Percentiles rank a stretch among this genome's conserved stretches.
Conservation (phyloP, 768 basidiomycete genomes). For the Tricholoma sp. region DNA sequence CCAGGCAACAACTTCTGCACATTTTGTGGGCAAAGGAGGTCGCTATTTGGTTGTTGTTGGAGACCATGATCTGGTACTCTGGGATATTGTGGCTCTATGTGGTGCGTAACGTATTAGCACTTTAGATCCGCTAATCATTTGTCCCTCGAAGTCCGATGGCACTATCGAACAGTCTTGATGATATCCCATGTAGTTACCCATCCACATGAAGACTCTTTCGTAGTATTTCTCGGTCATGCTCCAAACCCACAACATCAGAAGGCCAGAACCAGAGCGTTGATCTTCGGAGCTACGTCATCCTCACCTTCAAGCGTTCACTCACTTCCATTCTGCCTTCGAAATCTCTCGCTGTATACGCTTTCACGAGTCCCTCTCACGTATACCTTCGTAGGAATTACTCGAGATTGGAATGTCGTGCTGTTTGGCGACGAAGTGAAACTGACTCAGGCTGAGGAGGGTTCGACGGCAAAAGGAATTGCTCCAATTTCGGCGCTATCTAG, state of each 20-base stretch:
- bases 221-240: constrained; percentile 41
- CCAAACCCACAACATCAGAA: constrained; percentile 21
- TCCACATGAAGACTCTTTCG: constrained; percentile 52
- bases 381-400: constrained; percentile 66
- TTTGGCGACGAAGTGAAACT: constrained; percentile 55
- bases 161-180: constrained; percentile 29
- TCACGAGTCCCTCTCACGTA: constrained; percentile 32
- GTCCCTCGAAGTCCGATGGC: constrained; percentile 51
- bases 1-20: constrained; percentile 34
- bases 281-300: constrained; percentile 45
- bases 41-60: constrained; percentile 61
- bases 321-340: constrained; percentile 63
- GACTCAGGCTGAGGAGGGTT: constrained; percentile 37
- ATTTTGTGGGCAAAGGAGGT: constrained; percentile 70
- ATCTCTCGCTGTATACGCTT: constrained; percentile 33
- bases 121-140: not conserved
- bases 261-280: constrained; percentile 31
- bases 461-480: constrained; percentile 33
- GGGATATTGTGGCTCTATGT: constrained; percentile 63
- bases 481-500: constrained; percentile 22
- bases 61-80: constrained; percentile 48
- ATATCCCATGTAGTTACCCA: constrained; percentile 51
- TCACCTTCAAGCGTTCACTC: constrained; percentile 35
- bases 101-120: constrained; percentile 36
- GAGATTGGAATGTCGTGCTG: constrained; percentile 57